Evolutionary conservation across 768 basidiomycete genomes (phyloP).

Genomic region (Suillus alpinus): DNA sequence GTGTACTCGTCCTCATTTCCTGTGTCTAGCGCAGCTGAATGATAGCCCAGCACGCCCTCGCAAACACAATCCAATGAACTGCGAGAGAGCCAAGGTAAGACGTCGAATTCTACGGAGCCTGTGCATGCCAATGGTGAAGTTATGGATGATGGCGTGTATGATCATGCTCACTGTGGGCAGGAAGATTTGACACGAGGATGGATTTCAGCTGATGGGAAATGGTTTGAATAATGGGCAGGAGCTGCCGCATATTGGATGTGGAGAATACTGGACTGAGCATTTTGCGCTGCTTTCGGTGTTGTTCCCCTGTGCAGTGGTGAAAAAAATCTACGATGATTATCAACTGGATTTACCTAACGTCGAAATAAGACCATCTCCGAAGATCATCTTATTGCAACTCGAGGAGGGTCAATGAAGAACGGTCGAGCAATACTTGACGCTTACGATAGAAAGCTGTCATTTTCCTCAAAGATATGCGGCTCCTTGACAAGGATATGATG

Average conservation of each 20-base stretch:
- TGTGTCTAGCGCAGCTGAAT: slow-evolving; percentile 17
- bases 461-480: slow-evolving; percentile 24
- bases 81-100: slow-evolving; percentile 22
- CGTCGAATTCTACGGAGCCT: slow-evolving; percentile 16
- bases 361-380: slow-evolving; percentile 26
- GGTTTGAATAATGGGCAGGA: slow-evolving; percentile 1
- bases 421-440: not conserved
- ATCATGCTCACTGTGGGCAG: not conserved
- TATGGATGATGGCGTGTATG: not conserved
- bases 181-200: not conserved
- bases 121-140: not conserved
- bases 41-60: slow-evolving; percentile 21
- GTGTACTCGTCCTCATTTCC: slow-evolving; percentile 13
- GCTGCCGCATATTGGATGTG: slow-evolving; percentile 5
- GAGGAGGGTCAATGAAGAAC: not conserved
- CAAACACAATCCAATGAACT: slow-evolving; percentile 25
- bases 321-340: not conserved
- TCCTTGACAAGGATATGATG: slow-evolving; percentile 30
- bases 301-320: not conserved
- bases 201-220: not conserved
- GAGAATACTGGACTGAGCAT: slow-evolving; percentile 10
- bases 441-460: slow-evolving; percentile 16
- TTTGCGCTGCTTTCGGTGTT: slow-evolving; percentile 7
- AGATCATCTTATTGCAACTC: slow-evolving; percentile 13
- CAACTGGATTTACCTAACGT: slow-evolving; percentile 19